Conservation (phyloP, 2,329 filamentous ascomycete genomes). For the Myriosclerotinia scirpicola region DNA sequence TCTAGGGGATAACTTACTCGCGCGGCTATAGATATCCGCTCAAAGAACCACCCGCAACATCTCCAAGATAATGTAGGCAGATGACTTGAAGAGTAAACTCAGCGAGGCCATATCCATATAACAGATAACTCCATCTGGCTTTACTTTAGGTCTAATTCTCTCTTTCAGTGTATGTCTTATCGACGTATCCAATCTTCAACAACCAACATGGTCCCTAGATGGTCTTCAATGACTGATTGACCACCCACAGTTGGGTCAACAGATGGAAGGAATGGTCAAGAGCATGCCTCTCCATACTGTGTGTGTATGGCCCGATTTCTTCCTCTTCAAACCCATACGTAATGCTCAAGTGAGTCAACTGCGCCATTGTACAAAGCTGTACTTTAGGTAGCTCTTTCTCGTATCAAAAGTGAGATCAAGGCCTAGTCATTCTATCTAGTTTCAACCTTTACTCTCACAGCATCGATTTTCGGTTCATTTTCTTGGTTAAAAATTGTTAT, state of each 20-base stretch:
- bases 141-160: neutral
- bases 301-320: neutral
- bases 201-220: slow-evolving; percentile 9
- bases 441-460: neutral
- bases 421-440: neutral
- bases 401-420: neutral
- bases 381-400: slow-evolving; percentile 14
- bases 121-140: neutral
- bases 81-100: slow-evolving; percentile 3
- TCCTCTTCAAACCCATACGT: neutral
- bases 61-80: neutral
- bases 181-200: neutral
- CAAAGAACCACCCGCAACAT: neutral
- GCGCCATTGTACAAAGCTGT: slow-evolving; percentile 9
- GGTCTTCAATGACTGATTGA: slow-evolving; percentile 1
- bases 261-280: slow-evolving; percentile 6
- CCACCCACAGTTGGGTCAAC: slow-evolving; percentile 10
- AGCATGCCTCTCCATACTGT: neutral
- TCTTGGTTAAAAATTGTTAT: neutral
- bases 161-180: neutral
- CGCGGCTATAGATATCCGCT: neutral
- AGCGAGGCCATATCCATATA: neutral
- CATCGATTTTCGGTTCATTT: neutral
- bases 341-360: slow-evolving; percentile 4
- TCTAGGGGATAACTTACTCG: slow-evolving; percentile 11